phyloP scores from a whole-genome alignment of 1,139 yeast genomes.

The Debaryomycetaceae sp. region DNA sequence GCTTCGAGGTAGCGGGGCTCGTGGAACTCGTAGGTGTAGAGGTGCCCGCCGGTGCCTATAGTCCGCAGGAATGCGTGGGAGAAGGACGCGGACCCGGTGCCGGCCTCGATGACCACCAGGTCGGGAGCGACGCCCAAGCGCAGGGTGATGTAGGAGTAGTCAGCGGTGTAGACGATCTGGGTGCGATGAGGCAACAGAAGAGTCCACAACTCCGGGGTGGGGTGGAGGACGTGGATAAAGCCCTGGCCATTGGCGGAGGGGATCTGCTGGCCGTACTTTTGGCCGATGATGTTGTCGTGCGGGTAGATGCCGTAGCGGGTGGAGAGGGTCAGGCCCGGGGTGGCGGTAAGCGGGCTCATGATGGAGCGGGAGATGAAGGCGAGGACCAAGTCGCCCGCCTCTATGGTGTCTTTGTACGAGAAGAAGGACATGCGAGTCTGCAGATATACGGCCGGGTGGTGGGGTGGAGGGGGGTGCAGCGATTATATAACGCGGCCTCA shows the following conservation, averaged over 20 bases:
- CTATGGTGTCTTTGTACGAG: conserved; percentile 45
- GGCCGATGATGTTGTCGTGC: conserved; percentile 74
- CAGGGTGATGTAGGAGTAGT: conserved; percentile 82
- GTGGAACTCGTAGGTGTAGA: conserved; percentile 88
- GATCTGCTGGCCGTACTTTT: conserved; percentile 76
- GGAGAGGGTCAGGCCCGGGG: conserved; percentile 50
- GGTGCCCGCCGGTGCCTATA: conserved; percentile 47
- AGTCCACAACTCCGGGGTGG: conserved; percentile 96
- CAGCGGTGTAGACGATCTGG: conserved; percentile 95
- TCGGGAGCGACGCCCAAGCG: conserved; percentile 66
- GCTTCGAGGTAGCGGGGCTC: conserved; percentile 78
- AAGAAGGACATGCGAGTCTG: conserved; percentile 43
- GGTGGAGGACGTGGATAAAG: conserved; percentile 77
- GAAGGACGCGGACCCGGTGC: conserved; percentile 95
- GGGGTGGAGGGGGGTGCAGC: no score
- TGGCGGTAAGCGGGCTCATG: conserved; percentile 63
- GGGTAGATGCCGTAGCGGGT: conserved; percentile 86
- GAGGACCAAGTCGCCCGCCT: conserved; percentile 77
- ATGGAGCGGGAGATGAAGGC: conserved; percentile 77
- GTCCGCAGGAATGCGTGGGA: conserved; percentile 89
- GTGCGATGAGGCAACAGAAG: conserved; percentile 92
- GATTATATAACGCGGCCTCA: no score
- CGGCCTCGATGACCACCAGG: conserved; percentile 83
- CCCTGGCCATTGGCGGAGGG: conserved; percentile 74
- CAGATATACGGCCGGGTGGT: no score